phyloP scores from a whole-genome alignment of 352 stramenopile genomes.

The Thalassiosira mediterranea region DNA sequence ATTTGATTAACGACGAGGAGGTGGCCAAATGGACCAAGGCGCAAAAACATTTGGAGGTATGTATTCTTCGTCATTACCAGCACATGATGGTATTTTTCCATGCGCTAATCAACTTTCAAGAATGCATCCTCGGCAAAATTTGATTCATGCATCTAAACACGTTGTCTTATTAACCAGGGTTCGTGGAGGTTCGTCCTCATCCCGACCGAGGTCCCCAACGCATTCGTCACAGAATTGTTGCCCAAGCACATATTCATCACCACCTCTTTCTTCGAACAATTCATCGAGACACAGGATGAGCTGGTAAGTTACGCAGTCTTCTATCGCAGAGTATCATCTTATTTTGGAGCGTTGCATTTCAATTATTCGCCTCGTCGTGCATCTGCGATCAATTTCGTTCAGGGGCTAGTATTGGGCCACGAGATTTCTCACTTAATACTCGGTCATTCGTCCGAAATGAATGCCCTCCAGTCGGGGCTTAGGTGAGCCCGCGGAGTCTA shows the following conservation, averaged over 20 bases:
- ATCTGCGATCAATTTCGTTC: too few relatives aligned
- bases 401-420: slow-evolving; percentile 77
- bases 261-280: slow-evolving; percentile 64
- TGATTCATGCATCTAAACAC: too few relatives aligned
- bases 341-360: too few relatives aligned
- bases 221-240: slow-evolving; percentile 81
- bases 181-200: slow-evolving; percentile 66
- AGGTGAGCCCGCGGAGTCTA: too few relatives aligned
- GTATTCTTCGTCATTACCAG: too few relatives aligned
- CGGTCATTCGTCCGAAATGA: slow-evolving; percentile 63
- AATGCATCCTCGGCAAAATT: too few relatives aligned
- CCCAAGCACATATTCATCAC: slow-evolving; percentile 81
- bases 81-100: too few relatives aligned
- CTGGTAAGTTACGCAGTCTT: too few relatives aligned
- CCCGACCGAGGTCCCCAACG: slow-evolving; percentile 65
- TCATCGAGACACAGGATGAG: slow-evolving; percentile 76
- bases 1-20: slow-evolving; percentile 54
- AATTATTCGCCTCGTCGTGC: too few relatives aligned
- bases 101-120: too few relatives aligned
- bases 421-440: slow-evolving; percentile 78
- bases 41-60: too few relatives aligned
- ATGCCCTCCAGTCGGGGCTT: slow-evolving; percentile 65
- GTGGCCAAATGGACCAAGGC: slow-evolving; percentile 64
- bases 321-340: too few relatives aligned
- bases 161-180: slow-evolving; percentile 1